Base-by-base conservation (phyloP, 2,329 filamentous ascomycete species). In the Hypoxylon sp. region DNA sequence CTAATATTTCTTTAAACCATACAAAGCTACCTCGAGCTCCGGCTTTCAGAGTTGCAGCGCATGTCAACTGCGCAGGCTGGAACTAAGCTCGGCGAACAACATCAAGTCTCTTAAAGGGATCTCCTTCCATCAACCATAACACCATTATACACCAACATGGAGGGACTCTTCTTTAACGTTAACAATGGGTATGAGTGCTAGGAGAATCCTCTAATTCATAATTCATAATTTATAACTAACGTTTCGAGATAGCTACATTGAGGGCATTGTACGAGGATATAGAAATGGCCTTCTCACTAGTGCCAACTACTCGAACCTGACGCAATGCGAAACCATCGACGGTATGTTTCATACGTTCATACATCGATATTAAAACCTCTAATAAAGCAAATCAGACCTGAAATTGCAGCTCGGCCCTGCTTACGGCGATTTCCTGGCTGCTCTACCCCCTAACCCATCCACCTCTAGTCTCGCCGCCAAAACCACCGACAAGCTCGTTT, bases 261-360 rank as follows among this genome's bases (percentile, higher is more conserved):
- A 99, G 83, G 96, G 96, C 80, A 94, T 99, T 80, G 93, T 98
- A 76, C 93, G 96, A 77, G 96, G 96, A 71, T 99, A 98, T 83
- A 91, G 95, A 79, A 99, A 98, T 82, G 89, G 91, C 77, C 91
- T 99, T 71, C 88, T 99, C 78, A 98, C 92, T 61, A 84, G 91
- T 80, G 87, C 93, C 79, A 97, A 95, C 84, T 99, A 99, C 84
- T 90, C 87, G 84, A 99, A 98, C 85, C 83, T 98, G 82, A 97
- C 92, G 70, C 95, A 98, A 87, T 98, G 95, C 88, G 95, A 98
- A 84, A 97, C 90, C 53, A 95, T 98, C 76, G 95, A 98, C 83
- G 95, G 95, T 96, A 82, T 75, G 86, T 21, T 7, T 48, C 41
- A 23, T 60, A 59, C 67, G 25, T 67, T 36, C 32, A 7, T 28